A percentile compares a stretch with the other conserved stretches of the same genome.
phyloP scores from a whole-genome alignment of 163 green algal genomes.

The Scenedesmus sp. region DNA sequence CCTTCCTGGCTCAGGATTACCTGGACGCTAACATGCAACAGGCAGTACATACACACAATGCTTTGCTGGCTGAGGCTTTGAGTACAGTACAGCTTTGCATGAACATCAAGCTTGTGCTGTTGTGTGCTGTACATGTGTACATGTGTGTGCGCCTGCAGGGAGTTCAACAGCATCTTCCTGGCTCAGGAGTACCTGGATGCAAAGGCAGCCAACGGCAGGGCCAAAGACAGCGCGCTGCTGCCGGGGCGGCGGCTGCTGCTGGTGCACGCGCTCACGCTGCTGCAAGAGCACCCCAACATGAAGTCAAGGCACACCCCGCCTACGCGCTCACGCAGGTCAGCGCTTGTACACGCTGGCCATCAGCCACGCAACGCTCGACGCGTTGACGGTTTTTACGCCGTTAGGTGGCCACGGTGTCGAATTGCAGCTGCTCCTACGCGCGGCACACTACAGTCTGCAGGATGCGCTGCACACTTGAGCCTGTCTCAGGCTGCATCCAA shows the following conservation, averaged over 20 bases:
- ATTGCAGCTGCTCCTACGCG: no score
- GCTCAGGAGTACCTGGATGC: not conserved
- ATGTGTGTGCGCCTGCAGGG: not conserved
- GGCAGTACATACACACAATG: not conserved
- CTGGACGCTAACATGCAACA: not conserved
- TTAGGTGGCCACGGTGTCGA: no score
- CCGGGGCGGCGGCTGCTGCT: not conserved
- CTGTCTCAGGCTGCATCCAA: no score
- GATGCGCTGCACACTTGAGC: no score
- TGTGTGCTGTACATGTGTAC: not conserved
- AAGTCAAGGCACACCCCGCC: not conserved
- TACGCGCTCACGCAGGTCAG: not conserved
- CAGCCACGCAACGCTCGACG: no score
- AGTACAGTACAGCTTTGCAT: not conserved
- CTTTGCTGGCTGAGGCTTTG: not conserved
- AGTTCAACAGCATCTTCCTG: not conserved
- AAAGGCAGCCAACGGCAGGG: not conserved
- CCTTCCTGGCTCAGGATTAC: not conserved
- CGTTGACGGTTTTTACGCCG: no score
- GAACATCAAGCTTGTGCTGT: not conserved
- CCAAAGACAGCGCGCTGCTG: not conserved
- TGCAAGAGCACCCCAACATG: slow-evolving; percentile 17
- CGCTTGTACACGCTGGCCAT: no score
- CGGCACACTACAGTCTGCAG: no score
- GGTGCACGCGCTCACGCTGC: not conserved